A percentile compares a stretch with the other conserved stretches of the same genome.
These are phyloP conservation scores for Solanum sejunctum DNA, from an alignment of 257 asterid species.

Conservation along the genomic window DNA sequence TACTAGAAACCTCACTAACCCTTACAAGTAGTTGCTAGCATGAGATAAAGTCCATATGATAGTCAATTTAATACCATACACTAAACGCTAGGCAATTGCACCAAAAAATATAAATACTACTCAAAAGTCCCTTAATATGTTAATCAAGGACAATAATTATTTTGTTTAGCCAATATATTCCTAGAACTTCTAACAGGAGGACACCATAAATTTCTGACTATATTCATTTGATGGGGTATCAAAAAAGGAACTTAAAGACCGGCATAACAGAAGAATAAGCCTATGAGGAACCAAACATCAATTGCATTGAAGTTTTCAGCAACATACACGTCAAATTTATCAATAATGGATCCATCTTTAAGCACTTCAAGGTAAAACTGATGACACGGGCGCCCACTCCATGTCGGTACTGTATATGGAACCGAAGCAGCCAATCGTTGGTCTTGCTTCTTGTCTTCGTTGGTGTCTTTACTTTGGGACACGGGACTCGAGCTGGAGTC, in stretches of 20 bases:
- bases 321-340: conserved; percentile 57
- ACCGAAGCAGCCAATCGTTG: conserved; percentile 23
- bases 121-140: background rate
- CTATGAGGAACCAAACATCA: background rate
- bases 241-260: background rate
- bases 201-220: background rate
- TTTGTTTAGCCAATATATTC: background rate
- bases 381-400: conserved; percentile 74
- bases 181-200: background rate
- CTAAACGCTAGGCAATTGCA: background rate
- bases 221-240: background rate
- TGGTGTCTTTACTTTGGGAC: background rate
- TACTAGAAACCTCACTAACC: background rate
- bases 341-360: conserved; percentile 70
- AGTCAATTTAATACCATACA: background rate
- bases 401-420: conserved; percentile 67
- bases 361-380: conserved; percentile 62
- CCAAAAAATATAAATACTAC: background rate
- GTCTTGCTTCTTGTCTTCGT: conserved; percentile 15
- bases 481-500: conserved; percentile 2
- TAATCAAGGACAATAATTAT: background rate
- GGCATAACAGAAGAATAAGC: background rate
- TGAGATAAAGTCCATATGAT: background rate
- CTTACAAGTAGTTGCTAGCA: background rate
- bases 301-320: background rate